A percentile compares a stretch with the other conserved stretches of the same genome.
phyloP scores from a whole-genome alignment of 2,329 filamentous ascomycete genomes.

The Bipolaris oryzae region DNA sequence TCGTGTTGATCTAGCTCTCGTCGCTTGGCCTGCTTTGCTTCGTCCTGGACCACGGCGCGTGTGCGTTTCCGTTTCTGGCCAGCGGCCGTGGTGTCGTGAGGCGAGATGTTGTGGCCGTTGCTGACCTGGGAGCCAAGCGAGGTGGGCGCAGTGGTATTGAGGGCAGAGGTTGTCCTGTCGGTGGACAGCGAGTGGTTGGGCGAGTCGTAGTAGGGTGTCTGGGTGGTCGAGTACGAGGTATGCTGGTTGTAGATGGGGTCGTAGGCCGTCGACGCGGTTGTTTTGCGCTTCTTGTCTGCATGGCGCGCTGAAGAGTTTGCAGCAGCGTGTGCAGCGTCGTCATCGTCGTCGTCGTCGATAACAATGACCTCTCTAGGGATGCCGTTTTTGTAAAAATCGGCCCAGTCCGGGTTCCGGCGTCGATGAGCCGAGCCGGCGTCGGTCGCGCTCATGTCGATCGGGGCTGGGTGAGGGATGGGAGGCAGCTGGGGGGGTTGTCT shows the following conservation, averaged over 20 bases:
- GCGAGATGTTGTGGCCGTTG: slow-evolving; percentile 65
- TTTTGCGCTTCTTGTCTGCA: slow-evolving; percentile 76
- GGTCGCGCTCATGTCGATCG: slow-evolving; percentile 35
- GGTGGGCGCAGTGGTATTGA: slow-evolving; percentile 87
- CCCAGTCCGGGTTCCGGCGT: slow-evolving; percentile 48
- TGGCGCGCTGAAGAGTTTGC: slow-evolving; percentile 59
- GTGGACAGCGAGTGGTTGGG: slow-evolving; percentile 78
- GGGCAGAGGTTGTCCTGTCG: slow-evolving; percentile 78
- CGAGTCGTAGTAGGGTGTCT: slow-evolving; percentile 71
- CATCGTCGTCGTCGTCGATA: slow-evolving; percentile 57
- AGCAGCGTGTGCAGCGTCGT: slow-evolving; percentile 27
- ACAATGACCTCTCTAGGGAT: slow-evolving; percentile 59
- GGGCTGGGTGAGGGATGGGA: slow-evolving; percentile 27
- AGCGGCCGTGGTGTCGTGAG: slow-evolving; percentile 65
- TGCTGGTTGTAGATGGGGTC: slow-evolving; percentile 75
- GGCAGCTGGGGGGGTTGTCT: slow-evolving; percentile 43
- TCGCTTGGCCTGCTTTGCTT: slow-evolving; percentile 69
- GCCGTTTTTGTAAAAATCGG: slow-evolving; percentile 53
- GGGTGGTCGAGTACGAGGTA: slow-evolving; percentile 73
- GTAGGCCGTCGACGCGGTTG: slow-evolving; percentile 64
- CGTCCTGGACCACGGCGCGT: slow-evolving; percentile 79
- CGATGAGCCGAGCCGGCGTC: slow-evolving; percentile 23
- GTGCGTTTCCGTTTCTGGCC: slow-evolving; percentile 92
- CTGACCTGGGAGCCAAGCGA: slow-evolving; percentile 74
- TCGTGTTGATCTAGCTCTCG: slow-evolving; percentile 71